Evolutionary conservation across 345 rosid species (phyloP).

Genomic region (Eucalyptus curtisii): DNA sequence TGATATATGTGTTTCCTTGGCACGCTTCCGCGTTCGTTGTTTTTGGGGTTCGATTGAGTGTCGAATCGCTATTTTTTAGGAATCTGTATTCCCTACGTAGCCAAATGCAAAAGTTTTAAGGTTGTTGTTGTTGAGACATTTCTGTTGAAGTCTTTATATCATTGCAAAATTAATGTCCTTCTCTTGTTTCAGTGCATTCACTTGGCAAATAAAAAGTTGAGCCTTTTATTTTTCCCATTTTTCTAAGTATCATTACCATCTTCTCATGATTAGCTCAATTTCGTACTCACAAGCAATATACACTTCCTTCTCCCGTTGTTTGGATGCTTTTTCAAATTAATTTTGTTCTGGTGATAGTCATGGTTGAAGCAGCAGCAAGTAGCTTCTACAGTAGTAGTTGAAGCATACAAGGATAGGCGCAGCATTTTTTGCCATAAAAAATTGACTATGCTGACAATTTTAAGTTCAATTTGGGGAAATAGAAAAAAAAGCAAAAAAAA

Average conservation of each 20-base stretch:
- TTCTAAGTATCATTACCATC: background rate
- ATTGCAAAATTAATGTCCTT: background rate
- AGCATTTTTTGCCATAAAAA: background rate
- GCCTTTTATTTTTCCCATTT: background rate
- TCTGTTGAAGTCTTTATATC: background rate
- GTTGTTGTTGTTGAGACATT: background rate
- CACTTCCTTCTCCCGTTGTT: background rate
- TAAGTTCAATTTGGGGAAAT: background rate
- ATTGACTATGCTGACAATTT: background rate
- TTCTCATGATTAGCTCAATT: background rate
- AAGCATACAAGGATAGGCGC: background rate
- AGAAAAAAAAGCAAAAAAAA: background rate
- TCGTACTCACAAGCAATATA: background rate
- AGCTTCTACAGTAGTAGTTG: background rate
- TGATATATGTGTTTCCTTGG: no score
- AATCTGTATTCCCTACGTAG: no score
- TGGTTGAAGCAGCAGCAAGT: background rate
- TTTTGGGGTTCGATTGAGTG: no score
- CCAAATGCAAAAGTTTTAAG: background rate
- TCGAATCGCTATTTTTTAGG: no score
- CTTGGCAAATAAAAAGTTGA: background rate
- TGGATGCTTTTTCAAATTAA: background rate
- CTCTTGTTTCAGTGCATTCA: background rate
- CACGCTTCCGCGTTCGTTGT: no score
- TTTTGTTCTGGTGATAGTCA: background rate